Evolutionary conservation across 1,139 yeast genomes (phyloP).

Genomic region (Pneumocystis sp.): DNA sequence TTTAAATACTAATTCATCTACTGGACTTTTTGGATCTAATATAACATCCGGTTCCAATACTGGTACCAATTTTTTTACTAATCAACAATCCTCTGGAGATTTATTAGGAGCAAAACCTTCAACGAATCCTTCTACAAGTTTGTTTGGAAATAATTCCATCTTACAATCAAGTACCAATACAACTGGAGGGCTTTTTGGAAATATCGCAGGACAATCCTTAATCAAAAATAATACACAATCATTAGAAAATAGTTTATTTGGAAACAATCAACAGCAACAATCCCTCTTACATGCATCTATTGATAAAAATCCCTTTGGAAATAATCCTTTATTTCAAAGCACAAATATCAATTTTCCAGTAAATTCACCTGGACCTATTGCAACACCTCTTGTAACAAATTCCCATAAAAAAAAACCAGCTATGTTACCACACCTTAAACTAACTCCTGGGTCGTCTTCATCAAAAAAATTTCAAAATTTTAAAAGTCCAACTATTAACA

Average conservation of each 20-base stretch:
- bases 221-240: slow-evolving; percentile 8
- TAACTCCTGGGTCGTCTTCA: slow-evolving; percentile 34
- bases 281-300: slow-evolving; percentile 28
- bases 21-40: slow-evolving; percentile 26
- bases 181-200: slow-evolving; percentile 25
- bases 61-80: not conserved
- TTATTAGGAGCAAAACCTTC: slow-evolving; percentile 24
- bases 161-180: slow-evolving; percentile 12
- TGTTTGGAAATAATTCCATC: not conserved
- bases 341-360: slow-evolving; percentile 16
- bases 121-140: slow-evolving; percentile 11
- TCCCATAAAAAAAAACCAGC: slow-evolving; percentile 35
- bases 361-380: slow-evolving; percentile 33
- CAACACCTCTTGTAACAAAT: slow-evolving; percentile 35
- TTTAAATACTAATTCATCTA: slow-evolving; percentile 15
- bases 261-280: slow-evolving; percentile 16
- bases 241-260: slow-evolving; percentile 10
- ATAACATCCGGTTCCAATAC: not conserved
- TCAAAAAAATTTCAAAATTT: slow-evolving; percentile 1
- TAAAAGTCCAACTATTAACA: slow-evolving; percentile 6
- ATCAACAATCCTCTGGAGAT: slow-evolving; percentile 18
- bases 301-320: slow-evolving; percentile 59
- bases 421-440: slow-evolving; percentile 47
- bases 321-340: slow-evolving; percentile 45
- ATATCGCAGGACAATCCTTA: slow-evolving; percentile 6